Evolutionary conservation across 78 protist species (phyloP).

Genomic region (Planoprotostelium fungivorum): DNA sequence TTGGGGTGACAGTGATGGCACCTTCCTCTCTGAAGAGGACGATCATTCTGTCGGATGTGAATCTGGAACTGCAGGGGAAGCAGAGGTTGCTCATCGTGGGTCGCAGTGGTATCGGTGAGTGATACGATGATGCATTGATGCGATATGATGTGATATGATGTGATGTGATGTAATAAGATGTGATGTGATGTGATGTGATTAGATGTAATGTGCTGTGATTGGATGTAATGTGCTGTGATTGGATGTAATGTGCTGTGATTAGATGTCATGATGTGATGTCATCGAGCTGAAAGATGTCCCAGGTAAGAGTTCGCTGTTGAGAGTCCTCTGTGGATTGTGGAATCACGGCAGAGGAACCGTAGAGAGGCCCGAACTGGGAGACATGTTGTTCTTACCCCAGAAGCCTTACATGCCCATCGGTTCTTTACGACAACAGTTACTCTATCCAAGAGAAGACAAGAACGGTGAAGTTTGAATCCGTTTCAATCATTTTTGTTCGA

Average conservation of each 20-base stretch:
- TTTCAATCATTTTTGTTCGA: not conserved
- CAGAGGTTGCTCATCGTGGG: not conserved
- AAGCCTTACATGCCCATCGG: constrained; percentile 83
- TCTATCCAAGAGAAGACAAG: constrained; percentile 66
- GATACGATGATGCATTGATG: no score
- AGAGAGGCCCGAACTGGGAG: constrained; percentile 55
- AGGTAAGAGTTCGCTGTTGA: constrained; percentile 76
- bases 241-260: no score
- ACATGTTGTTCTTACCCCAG: constrained; percentile 73
- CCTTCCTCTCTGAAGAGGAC: not conserved
- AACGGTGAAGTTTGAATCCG: constrained; percentile 8
- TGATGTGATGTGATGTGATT: no score
- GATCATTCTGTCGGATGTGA: not conserved
- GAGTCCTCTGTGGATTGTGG: constrained; percentile 86
- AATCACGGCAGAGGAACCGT: constrained; percentile 60
- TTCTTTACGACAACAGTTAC: constrained; percentile 74
- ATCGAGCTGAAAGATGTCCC: not conserved
- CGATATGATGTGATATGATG: no score
- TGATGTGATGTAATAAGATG: no score
- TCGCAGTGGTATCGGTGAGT: not conserved
- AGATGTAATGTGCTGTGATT: no score
- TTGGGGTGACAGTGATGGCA: not conserved
- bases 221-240: no score
- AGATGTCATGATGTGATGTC: no score
- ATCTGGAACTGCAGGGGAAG: not conserved